phyloP scores from a whole-genome alignment of 805 yeast species.

The Yamadazyma paraphyllophila region DNA sequence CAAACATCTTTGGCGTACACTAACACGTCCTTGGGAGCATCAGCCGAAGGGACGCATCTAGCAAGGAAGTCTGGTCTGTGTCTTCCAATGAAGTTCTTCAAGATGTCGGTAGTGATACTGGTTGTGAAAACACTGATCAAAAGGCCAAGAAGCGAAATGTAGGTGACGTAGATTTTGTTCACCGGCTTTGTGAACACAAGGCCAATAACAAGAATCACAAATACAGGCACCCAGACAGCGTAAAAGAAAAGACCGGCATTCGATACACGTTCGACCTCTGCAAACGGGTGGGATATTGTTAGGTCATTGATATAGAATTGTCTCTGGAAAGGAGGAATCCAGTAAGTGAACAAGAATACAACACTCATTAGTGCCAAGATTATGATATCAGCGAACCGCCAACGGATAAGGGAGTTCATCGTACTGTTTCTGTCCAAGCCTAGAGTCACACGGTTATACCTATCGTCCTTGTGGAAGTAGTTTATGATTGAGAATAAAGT shows the following conservation, averaged over 20 bases:
- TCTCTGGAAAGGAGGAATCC: slow-evolving; percentile 64
- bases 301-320: slow-evolving; percentile 75
- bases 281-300: slow-evolving; percentile 78
- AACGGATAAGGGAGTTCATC: slow-evolving; percentile 17
- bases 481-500: slow-evolving; percentile 14
- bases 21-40: slow-evolving; percentile 52
- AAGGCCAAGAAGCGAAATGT: slow-evolving; percentile 66
- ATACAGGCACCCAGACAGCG: slow-evolving; percentile 50
- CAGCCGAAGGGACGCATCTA: slow-evolving; percentile 69
- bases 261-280: slow-evolving; percentile 70
- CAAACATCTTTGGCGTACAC: slow-evolving; percentile 66
- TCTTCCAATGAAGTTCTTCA: slow-evolving; percentile 85
- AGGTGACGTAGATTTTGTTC: slow-evolving; percentile 59
- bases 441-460: slow-evolving; percentile 27
- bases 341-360: slow-evolving; percentile 21
- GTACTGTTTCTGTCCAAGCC: slow-evolving; percentile 20
- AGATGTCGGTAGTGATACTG: slow-evolving; percentile 62
- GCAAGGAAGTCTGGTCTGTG: slow-evolving; percentile 90
- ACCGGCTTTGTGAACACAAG: slow-evolving; percentile 46
- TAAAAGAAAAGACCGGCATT: slow-evolving; percentile 52
- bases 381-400: slow-evolving; percentile 26
- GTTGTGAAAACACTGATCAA: slow-evolving; percentile 57
- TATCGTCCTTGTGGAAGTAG: slow-evolving; percentile 22
- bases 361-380: slow-evolving; percentile 22
- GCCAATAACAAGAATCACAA: slow-evolving; percentile 33